phyloP scores from a whole-genome alignment of 1,139 yeast species.

The Blastobotrys persicus region DNA sequence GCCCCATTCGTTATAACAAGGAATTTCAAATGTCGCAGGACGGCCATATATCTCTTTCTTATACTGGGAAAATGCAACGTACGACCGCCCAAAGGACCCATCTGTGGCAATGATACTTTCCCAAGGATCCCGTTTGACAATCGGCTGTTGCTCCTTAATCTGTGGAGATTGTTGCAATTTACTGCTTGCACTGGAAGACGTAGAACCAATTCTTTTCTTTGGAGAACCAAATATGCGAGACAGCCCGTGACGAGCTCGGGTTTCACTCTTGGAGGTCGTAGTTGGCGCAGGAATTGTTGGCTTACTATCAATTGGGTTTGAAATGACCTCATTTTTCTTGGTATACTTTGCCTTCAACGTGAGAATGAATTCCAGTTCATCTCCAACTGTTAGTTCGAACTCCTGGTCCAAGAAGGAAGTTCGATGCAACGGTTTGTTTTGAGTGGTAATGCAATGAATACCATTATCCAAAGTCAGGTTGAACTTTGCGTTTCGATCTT shows the following conservation, averaged over 20 bases:
- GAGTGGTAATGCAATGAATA: slow-evolving; percentile 78
- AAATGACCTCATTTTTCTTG: slow-evolving; percentile 49
- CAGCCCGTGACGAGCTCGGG: slow-evolving; percentile 12
- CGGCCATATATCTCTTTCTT: slow-evolving; percentile 55
- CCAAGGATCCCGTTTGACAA: slow-evolving; percentile 23
- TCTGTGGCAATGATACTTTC: slow-evolving; percentile 58
- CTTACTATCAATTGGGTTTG: slow-evolving; percentile 29
- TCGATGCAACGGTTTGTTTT: slow-evolving; percentile 49
- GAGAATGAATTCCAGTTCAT: slow-evolving; percentile 62
- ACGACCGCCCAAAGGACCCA: slow-evolving; percentile 83
- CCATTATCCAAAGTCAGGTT: slow-evolving; percentile 84
- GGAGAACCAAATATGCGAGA: slow-evolving; percentile 25
- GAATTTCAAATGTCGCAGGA: slow-evolving; percentile 52
- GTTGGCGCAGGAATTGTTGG: slow-evolving; percentile 16
- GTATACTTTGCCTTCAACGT: slow-evolving; percentile 64
- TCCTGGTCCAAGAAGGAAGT: slow-evolving; percentile 65
- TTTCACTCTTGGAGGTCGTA: slow-evolving; percentile 10
- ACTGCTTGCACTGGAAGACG: slow-evolving; percentile 12
- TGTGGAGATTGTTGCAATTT: slow-evolving; percentile 14
- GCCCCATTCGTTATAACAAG: slow-evolving; percentile 82
- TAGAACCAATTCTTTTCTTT: slow-evolving; percentile 17
- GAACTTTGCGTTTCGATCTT: slow-evolving; percentile 61
- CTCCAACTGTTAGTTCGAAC: slow-evolving; percentile 74
- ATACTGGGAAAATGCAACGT: slow-evolving; percentile 60
- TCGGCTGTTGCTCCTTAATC: slow-evolving; percentile 6